These are phyloP conservation scores for Ramalina intermedia DNA, from an alignment of 495 filamentous ascomycete genomes.

Conservation along the genomic window DNA sequence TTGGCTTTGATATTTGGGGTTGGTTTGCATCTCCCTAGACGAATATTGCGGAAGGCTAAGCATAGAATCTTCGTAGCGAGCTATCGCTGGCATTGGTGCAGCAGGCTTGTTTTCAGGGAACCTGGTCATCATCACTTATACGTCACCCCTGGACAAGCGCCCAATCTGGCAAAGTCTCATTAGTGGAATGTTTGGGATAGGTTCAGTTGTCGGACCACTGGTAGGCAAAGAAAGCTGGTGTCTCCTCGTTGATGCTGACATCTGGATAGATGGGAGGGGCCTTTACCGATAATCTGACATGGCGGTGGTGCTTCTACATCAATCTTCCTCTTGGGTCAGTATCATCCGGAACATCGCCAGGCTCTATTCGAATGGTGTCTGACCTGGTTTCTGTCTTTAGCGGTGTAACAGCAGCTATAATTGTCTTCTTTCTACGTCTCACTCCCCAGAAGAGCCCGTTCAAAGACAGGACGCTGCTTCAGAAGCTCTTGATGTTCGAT, in stretches of 20 bases:
- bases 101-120: conserved; percentile 15
- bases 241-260: too few species aligned
- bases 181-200: conserved; percentile 7
- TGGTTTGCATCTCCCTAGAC: conserved; percentile 3
- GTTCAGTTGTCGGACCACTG: conserved; percentile 34
- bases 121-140: conserved; percentile 26
- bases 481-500: conserved; percentile 34
- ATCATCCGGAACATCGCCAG: neutral
- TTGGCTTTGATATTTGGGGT: conserved; percentile 3
- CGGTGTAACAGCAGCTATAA: conserved; percentile 1
- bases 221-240: too few species aligned
- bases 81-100: conserved; percentile 17
- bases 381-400: conserved; percentile 17
- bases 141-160: conserved; percentile 27
- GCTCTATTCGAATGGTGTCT: conserved; percentile 11
- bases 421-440: neutral
- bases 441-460: conserved; percentile 14
- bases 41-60: conserved; percentile 11
- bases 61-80: conserved; percentile 20
- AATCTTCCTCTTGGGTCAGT: conserved; percentile 43
- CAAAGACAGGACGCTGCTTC: neutral
- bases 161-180: conserved; percentile 27
- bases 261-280: conserved; percentile 37
- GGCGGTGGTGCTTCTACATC: conserved; percentile 49
- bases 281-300: conserved; percentile 45